phyloP scores from a whole-genome alignment of 2,329 filamentous ascomycete species.

The Leptographium flavum region DNA sequence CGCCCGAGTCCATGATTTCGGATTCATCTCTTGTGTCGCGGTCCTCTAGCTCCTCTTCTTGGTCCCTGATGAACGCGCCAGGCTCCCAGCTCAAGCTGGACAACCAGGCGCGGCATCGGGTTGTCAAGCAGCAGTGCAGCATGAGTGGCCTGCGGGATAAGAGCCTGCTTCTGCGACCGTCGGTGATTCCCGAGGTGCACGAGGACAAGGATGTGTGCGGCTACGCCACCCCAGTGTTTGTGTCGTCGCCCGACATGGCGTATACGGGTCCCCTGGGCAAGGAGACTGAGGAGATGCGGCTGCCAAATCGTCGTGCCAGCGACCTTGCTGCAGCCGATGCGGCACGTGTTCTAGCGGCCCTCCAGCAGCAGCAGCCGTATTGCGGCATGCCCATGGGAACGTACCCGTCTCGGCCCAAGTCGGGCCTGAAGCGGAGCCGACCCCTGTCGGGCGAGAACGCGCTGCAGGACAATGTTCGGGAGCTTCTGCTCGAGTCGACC shows the following conservation, averaged over 20 bases:
- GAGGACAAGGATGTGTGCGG: conserved; percentile 33
- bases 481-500: conserved; percentile 34
- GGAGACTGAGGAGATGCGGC: conserved; percentile 32
- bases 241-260: conserved; percentile 39
- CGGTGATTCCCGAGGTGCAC: conserved; percentile 35
- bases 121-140: conserved; percentile 37
- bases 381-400: conserved; percentile 12
- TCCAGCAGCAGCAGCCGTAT: conserved; percentile 40
- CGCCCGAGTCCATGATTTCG: conserved; percentile 54
- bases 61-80: conserved; percentile 46
- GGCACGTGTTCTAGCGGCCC: conserved; percentile 42
- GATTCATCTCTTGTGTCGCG: conserved; percentile 47
- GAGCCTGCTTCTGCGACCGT: conserved; percentile 35
- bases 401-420: conserved; percentile 12
- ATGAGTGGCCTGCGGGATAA: conserved; percentile 16
- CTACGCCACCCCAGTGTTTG: conserved; percentile 19
- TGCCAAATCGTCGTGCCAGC: conserved; percentile 30
- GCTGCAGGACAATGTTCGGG: conserved; percentile 55
- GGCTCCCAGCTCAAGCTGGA: conserved; percentile 34
- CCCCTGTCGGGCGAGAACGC: conserved; percentile 41
- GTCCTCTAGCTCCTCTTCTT: conserved; percentile 47
- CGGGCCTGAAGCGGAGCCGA: conserved; percentile 44
- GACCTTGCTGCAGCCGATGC: conserved; percentile 43
- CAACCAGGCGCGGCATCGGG: conserved; percentile 49
- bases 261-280: conserved; percentile 39